Evolutionary conservation across 1,284 basidiomycete genomes (phyloP).

Genomic region (Apiotrichum brassicae): DNA sequence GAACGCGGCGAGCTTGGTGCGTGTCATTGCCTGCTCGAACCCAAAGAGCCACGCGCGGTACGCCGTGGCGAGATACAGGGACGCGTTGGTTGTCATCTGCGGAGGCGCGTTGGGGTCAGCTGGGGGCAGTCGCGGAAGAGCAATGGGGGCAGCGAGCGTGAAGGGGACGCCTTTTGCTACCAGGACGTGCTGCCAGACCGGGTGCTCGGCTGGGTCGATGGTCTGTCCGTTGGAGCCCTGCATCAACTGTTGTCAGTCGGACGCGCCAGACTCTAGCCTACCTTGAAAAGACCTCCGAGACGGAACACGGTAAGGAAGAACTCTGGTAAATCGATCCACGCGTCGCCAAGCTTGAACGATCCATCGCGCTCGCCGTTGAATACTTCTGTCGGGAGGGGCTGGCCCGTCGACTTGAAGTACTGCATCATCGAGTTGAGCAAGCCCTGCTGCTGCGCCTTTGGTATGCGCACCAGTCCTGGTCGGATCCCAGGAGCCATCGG

Average conservation of each 20-base stretch:
- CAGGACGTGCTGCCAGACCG: conserved; percentile 26
- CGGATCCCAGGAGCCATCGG: too few species aligned
- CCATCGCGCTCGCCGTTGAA: conserved; percentile 37
- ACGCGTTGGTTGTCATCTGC: conserved; percentile 25
- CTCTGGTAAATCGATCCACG: conserved; percentile 36
- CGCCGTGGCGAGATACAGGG: conserved; percentile 30
- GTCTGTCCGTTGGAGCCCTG: not conserved
- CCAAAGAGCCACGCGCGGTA: conserved; percentile 36
- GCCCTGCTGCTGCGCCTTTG: conserved; percentile 19
- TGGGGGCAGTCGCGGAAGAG: conserved; percentile 20
- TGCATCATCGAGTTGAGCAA: conserved; percentile 28
- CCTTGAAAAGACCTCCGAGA: conserved; percentile 25
- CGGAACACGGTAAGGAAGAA: conserved; percentile 34
- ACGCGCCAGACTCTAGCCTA: not conserved
- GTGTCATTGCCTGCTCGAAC: conserved; percentile 36
- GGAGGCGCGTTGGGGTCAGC: conserved; percentile 18
- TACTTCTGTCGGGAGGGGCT: conserved; percentile 27
- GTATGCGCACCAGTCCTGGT: conserved; percentile 1
- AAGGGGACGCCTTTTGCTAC: conserved; percentile 23
- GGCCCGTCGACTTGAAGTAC: conserved; percentile 24
- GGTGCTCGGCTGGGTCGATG: conserved; percentile 21
- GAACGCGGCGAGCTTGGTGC: conserved; percentile 13
- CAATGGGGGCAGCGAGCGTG: conserved; percentile 28
- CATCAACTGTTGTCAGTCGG: conserved; percentile 7
- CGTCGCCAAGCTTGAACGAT: conserved; percentile 29